Evolutionary conservation across 2,329 filamentous ascomycete species (phyloP).

Genomic region (Cordyceps cateniannulata): DNA sequence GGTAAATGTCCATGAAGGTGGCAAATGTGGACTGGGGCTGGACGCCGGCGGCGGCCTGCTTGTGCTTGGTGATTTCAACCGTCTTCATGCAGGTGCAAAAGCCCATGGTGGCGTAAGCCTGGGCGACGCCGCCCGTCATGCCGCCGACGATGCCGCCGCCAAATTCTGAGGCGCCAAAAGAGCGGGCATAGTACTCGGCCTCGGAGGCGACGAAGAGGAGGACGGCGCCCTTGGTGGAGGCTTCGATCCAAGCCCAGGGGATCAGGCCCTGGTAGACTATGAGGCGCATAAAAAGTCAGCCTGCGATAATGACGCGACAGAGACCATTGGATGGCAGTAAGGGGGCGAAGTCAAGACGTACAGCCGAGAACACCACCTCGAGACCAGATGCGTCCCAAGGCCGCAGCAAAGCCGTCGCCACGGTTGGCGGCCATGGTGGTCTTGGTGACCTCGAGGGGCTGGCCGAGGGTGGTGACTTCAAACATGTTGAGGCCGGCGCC

Average conservation of each 20-base stretch:
- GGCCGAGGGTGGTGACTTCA: constrained; percentile 62
- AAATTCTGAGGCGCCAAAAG: constrained; percentile 79
- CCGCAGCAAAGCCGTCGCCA: constrained; percentile 74
- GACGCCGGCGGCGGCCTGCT: constrained; percentile 75
- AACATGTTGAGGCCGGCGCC: constrained; percentile 94
- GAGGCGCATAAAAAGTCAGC: constrained; percentile 20
- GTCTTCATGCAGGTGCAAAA: constrained; percentile 99
- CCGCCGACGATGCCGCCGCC: constrained; percentile 82
- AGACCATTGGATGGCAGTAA: background rate
- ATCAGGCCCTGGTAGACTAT: constrained; percentile 99
- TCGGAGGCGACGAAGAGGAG: constrained; percentile 98
- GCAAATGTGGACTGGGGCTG: constrained; percentile 86
- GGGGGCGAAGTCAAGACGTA: constrained; percentile 44
- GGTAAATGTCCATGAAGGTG: constrained; percentile 97
- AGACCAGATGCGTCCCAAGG: constrained; percentile 83
- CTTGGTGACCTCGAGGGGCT: constrained; percentile 98
- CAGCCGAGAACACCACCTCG: constrained; percentile 91
- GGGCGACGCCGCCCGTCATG: constrained; percentile 89
- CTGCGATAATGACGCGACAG: background rate
- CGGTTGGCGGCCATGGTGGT: constrained; percentile 99
- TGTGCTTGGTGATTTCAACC: constrained; percentile 98
- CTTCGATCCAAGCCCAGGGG: constrained; percentile 99
- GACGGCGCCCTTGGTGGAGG: constrained; percentile 97
- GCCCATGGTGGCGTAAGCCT: constrained; percentile 99
- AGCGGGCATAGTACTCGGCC: constrained; percentile 89